Percentiles rank a stretch among this genome's conserved stretches.
phyloP scores from a whole-genome alignment of 2,329 filamentous ascomycete species.

The Dactylellina sp. region DNA sequence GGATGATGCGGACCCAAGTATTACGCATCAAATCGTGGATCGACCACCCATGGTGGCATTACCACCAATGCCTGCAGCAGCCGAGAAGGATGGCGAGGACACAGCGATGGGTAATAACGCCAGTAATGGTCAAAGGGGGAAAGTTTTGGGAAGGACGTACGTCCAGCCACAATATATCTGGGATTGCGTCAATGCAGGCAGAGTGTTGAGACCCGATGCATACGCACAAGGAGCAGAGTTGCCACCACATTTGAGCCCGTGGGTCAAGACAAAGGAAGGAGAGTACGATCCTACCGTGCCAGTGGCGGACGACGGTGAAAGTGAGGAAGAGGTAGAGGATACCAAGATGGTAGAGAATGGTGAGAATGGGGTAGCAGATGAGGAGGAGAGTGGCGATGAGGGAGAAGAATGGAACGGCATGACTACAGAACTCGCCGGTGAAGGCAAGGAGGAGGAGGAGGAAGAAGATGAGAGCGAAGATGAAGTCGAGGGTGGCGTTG shows the following conservation, averaged over 20 bases:
- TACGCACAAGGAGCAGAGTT: conserved; percentile 91
- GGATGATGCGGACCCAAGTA: conserved; percentile 84
- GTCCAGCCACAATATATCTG: conserved; percentile 98
- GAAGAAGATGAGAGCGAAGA: conserved; percentile 62
- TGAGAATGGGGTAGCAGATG: conserved; percentile 64
- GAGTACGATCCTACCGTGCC: conserved; percentile 91
- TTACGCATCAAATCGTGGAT: conserved; percentile 97
- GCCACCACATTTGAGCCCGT: conserved; percentile 94
- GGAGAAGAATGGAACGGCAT: conserved; percentile 65
- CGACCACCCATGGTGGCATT: conserved; percentile 76
- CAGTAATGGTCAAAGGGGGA: conserved; percentile 68
- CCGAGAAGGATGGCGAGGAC: conserved; percentile 67
- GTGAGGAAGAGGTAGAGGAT: conserved; percentile 72
- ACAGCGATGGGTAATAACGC: conserved; percentile 64
- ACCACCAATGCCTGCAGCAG: conserved; percentile 65
- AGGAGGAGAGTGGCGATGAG: conserved; percentile 60
- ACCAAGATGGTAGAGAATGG: conserved; percentile 61
- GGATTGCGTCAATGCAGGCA: conserved; percentile 94
- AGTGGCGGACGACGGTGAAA: conserved; percentile 86
- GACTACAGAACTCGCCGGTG: conserved; percentile 66
- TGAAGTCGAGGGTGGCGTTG: conserved; percentile 57
- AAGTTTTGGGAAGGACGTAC: conserved; percentile 91
- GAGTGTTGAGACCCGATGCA: conserved; percentile 84
- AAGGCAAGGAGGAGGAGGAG: conserved; percentile 66
- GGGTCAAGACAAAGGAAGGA: conserved; percentile 86